phyloP scores from a whole-genome alignment of 176 grass and related monocot species.

The Triticum aestivum region DNA sequence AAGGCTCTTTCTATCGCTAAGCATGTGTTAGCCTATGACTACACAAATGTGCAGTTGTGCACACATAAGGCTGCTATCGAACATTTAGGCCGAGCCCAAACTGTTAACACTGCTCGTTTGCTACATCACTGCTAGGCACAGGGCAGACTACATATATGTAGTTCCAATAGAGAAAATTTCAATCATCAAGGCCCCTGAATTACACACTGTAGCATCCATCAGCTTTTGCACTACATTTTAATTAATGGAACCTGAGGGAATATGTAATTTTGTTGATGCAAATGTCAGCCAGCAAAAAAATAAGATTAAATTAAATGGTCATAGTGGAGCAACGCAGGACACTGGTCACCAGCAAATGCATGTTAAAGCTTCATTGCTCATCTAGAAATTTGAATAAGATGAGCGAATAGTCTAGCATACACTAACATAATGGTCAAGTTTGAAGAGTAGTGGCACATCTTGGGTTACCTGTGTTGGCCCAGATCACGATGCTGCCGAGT shows the following conservation, averaged over 20 bases:
- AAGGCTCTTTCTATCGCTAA: background rate
- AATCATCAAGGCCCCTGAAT: background rate
- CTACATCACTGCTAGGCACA: background rate
- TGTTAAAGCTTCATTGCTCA: background rate
- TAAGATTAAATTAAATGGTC: too few relatives aligned
- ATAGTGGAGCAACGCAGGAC: too few relatives aligned
- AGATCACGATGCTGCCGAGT: too few relatives aligned
- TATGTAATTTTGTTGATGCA: too few relatives aligned
- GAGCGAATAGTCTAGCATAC: background rate
- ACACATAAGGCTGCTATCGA: background rate
- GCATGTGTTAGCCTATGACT: background rate
- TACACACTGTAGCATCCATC: background rate
- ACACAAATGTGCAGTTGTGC: background rate
- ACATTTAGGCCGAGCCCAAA: background rate
- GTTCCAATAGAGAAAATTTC: background rate
- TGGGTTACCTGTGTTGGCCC: slow-evolving; percentile 25
- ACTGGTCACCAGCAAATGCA: too few relatives aligned
- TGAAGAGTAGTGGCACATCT: background rate
- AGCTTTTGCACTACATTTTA: background rate
- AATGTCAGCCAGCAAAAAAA: too few relatives aligned
- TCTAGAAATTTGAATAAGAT: background rate
- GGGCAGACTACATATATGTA: background rate
- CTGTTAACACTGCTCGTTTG: background rate
- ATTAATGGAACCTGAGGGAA: background rate
- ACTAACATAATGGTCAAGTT: background rate